Evolutionary conservation across 208 protist species (phyloP), one percentile per base, ranked within the genome.

Genomic region (Entamoeba dispar): DNA sequence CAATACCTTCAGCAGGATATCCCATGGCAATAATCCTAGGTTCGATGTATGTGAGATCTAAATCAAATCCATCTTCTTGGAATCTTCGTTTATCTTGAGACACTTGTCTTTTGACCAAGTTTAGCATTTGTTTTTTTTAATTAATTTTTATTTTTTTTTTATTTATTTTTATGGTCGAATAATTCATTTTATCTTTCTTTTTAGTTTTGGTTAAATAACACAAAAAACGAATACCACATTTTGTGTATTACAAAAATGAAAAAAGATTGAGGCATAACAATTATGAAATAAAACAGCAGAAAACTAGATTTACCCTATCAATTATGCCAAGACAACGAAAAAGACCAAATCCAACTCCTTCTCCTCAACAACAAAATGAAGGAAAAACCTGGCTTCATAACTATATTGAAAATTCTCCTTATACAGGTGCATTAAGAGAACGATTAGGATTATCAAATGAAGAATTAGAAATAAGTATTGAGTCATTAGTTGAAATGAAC

Each of bases 41-140:
- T 19, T 94, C 96, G 49, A 97, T 95, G 69, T 96, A 97, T 7
- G 96, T 94, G 10, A 97, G 91, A 86, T 97, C 96, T 8, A 96
- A 91, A 90, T 96, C 94, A 86, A 96, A 96, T 8, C 92, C 95
- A 47, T 94, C 94, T 15, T 95, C 73, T 43, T 93, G 3, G 51
- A 91, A 92, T 47, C 93, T 15, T 91, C 19, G 15, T n/a, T 73
- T 31, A 3, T 49, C 55, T 92, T 92, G 61, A 14, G 93, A 94
- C 2, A 94, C 93, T 49, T 50, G 10, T 77, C 5, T 77, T 27
- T 57, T 52, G 5, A 92, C 34, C 4, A 43, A 43, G 5, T 52
- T n/a, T 15, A 61, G 77, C 34, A 91, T 91, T 47, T 47, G 43
- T 47, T 47, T 47, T 47, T 47, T 47, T 47, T 47, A 47, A 47